Percentiles rank a stretch among this genome's conserved stretches.
Evolutionary conservation across 139 green algal species (phyloP).

Genomic region (Tetradesmus obliquus): DNA sequence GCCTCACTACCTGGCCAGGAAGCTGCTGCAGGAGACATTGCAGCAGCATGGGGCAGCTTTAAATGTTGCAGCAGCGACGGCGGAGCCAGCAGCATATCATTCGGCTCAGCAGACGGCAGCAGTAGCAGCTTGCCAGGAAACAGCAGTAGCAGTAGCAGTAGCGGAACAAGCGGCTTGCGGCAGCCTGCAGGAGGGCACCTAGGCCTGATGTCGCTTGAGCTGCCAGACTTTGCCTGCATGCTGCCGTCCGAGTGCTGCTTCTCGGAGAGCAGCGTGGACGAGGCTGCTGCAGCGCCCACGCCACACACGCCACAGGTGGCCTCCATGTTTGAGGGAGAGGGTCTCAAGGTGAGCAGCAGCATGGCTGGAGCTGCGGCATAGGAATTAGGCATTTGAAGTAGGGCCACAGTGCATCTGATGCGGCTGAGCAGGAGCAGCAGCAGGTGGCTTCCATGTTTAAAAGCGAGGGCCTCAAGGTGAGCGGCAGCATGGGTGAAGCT

Average conservation of each 20-base stretch:
- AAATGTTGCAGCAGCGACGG: not conserved
- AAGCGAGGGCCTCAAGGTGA: not conserved
- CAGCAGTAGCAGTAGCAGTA: not conserved
- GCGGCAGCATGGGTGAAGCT: no score
- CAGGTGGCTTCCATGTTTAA: not conserved
- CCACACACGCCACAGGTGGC: constrained; percentile 24
- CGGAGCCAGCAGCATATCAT: not conserved
- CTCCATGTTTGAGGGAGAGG: constrained; percentile 8
- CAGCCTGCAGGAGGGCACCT: not conserved
- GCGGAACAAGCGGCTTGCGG: not conserved
- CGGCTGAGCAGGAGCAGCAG: not conserved
- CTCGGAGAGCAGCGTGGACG: not conserved
- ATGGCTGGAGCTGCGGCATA: no score
- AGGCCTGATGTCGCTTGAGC: not conserved
- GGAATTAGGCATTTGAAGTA: no score
- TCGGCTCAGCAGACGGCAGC: not conserved
- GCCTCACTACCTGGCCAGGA: not conserved
- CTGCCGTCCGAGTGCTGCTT: constrained; percentile 33
- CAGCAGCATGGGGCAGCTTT: not conserved
- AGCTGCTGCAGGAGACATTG: not conserved
- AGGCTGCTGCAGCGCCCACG: constrained; percentile 3
- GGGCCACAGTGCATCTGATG: no score
- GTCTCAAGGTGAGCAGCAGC: not conserved
- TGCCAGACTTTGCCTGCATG: constrained; percentile 32
- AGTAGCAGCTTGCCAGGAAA: constrained; percentile 29